A percentile compares a stretch with the other conserved stretches of the same genome.
These are phyloP conservation scores for Wickerhamiella parazyma DNA, from an alignment of 805 yeast genomes.

Conservation along the genomic window DNA sequence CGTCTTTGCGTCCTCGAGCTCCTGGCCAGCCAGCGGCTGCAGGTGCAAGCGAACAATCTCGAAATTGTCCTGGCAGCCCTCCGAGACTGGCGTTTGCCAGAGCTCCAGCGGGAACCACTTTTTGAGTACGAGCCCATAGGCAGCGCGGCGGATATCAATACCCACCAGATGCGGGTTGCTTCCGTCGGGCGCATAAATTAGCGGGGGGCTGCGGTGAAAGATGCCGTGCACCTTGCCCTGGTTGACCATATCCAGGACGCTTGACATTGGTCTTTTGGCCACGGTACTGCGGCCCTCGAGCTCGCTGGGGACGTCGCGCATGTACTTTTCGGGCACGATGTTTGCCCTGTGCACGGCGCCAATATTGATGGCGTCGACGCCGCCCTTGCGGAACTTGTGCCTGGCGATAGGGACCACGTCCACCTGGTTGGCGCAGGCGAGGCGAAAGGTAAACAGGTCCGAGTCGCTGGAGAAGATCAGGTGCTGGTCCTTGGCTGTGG, in stretches of 20 bases:
- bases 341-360: background rate
- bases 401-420: conserved; percentile 1
- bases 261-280: background rate
- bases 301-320: background rate
- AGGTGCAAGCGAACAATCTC: background rate
- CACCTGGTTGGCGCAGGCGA: conserved; percentile 1
- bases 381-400: background rate
- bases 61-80: background rate
- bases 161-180: conserved; percentile 3
- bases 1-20: background rate
- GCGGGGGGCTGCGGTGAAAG: background rate
- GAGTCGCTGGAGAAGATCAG: conserved; percentile 5
- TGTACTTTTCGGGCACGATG: background rate
- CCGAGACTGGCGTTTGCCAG: background rate
- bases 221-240: background rate
- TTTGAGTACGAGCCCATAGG: conserved; percentile 1
- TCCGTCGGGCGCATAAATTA: background rate
- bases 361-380: conserved; percentile 3
- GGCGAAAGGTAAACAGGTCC: conserved; percentile 7
- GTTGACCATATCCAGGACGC: conserved; percentile 2
- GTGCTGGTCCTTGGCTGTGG: background rate
- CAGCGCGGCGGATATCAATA: conserved; percentile 1
- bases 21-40: background rate
- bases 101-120: background rate
- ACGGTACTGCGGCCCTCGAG: background rate